Evolutionary conservation across 352 stramenopile species (phyloP).

Genomic region (Phytopythium litorale): DNA sequence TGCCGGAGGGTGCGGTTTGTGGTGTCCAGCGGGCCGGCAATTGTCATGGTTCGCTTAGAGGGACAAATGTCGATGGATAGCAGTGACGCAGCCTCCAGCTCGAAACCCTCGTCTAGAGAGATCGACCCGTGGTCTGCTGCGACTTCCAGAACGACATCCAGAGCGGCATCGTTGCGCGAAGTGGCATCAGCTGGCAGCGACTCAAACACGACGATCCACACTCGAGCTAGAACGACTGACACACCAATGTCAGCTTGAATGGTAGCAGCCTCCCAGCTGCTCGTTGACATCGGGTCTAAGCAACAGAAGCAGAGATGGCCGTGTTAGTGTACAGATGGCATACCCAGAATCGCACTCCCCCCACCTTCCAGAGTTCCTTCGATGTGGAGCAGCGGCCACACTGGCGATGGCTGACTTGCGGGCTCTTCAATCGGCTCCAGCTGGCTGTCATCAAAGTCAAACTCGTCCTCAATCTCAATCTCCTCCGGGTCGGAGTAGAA

Average conservation of each 20-base stretch:
- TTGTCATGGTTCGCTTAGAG: background rate
- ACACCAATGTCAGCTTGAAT: constrained; percentile 12
- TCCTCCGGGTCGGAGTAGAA: background rate
- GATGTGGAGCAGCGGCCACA: constrained; percentile 9
- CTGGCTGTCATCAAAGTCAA: background rate
- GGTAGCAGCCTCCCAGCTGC: constrained; percentile 14
- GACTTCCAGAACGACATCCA: constrained; percentile 15
- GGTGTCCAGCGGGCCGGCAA: constrained; percentile 5
- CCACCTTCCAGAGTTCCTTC: constrained; percentile 22
- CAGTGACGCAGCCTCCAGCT: background rate
- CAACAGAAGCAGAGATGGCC: background rate
- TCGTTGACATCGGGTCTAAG: constrained; percentile 12
- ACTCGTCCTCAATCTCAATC: background rate
- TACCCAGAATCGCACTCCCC: background rate
- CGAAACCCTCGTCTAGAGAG: background rate
- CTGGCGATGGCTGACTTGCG: background rate
- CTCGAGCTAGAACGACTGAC: constrained; percentile 3
- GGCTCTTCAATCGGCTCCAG: background rate
- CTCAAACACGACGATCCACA: constrained; percentile 9
- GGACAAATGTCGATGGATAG: background rate
- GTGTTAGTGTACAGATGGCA: background rate
- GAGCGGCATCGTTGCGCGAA: background rate
- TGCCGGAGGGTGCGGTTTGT: constrained; percentile 18
- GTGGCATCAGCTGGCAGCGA: too few relatives aligned
- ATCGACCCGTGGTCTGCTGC: constrained; percentile 9